Percentiles rank a stretch among this genome's conserved stretches.
Evolutionary conservation across 2,329 filamentous ascomycete species (phyloP).

Genomic region (Verticillium dahliae): DNA sequence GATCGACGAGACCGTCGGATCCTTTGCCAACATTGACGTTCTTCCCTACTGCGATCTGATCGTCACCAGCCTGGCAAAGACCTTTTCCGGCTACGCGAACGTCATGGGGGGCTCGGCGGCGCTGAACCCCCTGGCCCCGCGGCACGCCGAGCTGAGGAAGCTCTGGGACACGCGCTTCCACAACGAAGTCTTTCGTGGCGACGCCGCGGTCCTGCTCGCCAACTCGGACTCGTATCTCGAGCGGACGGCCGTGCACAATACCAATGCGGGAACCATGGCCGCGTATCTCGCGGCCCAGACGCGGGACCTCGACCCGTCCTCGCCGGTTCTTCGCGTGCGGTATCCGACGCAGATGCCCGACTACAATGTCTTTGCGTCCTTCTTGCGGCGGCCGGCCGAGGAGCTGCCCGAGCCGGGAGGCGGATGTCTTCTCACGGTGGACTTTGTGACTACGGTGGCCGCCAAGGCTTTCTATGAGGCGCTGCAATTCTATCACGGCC

Average conservation of each 20-base stretch:
- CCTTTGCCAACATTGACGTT: conserved; percentile 44
- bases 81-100: conserved; percentile 50
- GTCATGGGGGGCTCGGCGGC: conserved; percentile 45
- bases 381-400: conserved; percentile 27
- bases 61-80: conserved; percentile 49
- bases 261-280: conserved; percentile 36
- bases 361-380: conserved; percentile 27
- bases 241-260: conserved; percentile 31
- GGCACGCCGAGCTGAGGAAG: conserved; percentile 29
- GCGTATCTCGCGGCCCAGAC: conserved; percentile 24
- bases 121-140: conserved; percentile 38
- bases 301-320: conserved; percentile 19
- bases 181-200: conserved; percentile 40
- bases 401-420: conserved; percentile 45
- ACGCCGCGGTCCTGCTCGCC: conserved; percentile 36
- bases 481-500: conserved; percentile 41
- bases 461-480: conserved; percentile 43
- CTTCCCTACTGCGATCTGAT: conserved; percentile 41
- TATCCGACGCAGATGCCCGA: conserved; percentile 34
- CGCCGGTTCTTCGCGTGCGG: conserved; percentile 31
- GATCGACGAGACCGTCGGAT: conserved; percentile 41
- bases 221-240: conserved; percentile 37
- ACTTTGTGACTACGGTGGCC: conserved; percentile 34
- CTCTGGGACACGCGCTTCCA: conserved; percentile 13
- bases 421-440: conserved; percentile 46